These are phyloP conservation scores for Cystobasidiaceae sp. DNA, from an alignment of 1,284 basidiomycete genomes.

Conservation along the genomic window DNA sequence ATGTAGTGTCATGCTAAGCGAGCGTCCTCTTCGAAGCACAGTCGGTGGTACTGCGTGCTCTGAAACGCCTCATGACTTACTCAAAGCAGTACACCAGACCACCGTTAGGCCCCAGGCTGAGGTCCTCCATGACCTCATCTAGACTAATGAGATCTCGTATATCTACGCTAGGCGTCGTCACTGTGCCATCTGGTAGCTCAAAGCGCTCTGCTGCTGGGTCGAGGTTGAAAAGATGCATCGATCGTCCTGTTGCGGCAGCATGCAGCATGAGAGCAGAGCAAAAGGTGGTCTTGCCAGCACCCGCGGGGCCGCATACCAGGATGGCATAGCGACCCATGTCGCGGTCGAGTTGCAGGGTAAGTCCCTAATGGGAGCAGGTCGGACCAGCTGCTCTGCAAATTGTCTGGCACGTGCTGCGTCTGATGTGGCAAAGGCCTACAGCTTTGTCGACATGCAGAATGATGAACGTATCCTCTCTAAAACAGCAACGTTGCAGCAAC, in stretches of 20 bases:
- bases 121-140: conserved; percentile 93
- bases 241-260: conserved; percentile 73
- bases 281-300: conserved; percentile 97
- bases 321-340: conserved; percentile 33
- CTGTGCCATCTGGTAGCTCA: conserved; percentile 58
- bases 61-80: too few species aligned
- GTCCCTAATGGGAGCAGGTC: too few species aligned
- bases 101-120: conserved; percentile 94
- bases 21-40: not conserved
- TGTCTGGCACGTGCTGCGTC: too few species aligned
- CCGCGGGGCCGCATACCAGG: conserved; percentile 60
- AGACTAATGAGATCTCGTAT: conserved; percentile 89
- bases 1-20: not conserved
- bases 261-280: conserved; percentile 84
- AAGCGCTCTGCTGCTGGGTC: conserved; percentile 95
- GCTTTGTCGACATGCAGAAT: too few species aligned
- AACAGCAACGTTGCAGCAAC: too few species aligned
- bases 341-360: too few species aligned
- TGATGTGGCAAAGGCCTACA: too few species aligned
- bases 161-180: conserved; percentile 73
- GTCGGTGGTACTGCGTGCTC: not conserved
- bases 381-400: too few species aligned
- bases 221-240: conserved; percentile 90
- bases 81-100: conserved; percentile 98
- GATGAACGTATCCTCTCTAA: too few species aligned